Evolutionary conservation across 441 rosid genomes (phyloP).

Genomic region (Macaranga tanarius): DNA sequence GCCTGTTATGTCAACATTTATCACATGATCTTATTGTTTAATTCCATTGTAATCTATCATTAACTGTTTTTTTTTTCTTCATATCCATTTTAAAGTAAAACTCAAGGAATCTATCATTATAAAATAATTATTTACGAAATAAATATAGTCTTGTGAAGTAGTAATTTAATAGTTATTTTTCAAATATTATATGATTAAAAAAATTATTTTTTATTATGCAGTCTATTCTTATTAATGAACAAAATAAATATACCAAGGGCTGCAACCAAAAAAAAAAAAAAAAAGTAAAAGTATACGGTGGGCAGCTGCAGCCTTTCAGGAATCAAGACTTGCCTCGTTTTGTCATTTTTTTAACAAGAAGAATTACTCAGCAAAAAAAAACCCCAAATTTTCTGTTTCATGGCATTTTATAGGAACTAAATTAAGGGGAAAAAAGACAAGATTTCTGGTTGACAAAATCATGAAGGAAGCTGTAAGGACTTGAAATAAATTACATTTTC

Average conservation of each 20-base stretch:
- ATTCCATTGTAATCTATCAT: neutral
- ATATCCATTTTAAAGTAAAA: neutral
- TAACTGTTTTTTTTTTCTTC: neutral
- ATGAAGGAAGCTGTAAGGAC: neutral
- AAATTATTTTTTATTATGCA: no score
- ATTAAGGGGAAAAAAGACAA: neutral
- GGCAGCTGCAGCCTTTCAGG: neutral
- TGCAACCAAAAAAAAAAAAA: no score
- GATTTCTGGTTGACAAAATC: neutral
- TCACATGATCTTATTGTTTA: neutral
- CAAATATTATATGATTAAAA: no score
- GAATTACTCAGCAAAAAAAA: neutral
- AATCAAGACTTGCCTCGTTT: neutral
- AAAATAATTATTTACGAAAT: no score
- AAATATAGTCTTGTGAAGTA: no score
- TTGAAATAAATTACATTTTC: neutral
- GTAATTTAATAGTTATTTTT: no score
- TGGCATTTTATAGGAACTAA: no score
- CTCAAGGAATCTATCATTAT: neutral
- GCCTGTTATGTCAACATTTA: neutral
- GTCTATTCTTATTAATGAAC: no score
- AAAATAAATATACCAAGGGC: no score
- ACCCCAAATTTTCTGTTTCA: neutral
- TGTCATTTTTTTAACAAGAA: neutral
- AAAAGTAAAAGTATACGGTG: neutral